phyloP scores from a whole-genome alignment of 495 filamentous ascomycete species.

The Neurospora sp. region DNA sequence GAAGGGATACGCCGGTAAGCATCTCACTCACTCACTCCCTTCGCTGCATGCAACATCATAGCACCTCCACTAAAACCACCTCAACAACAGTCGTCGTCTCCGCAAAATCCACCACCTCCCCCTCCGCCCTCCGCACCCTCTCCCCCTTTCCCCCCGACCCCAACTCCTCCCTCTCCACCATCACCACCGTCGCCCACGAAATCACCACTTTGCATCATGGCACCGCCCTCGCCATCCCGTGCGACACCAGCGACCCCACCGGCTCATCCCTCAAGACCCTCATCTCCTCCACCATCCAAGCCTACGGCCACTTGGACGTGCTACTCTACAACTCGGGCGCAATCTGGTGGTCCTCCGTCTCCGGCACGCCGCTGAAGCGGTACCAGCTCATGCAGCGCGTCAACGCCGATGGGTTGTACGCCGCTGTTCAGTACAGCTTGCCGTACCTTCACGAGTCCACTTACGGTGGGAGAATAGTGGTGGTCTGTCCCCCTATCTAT shows the following conservation, averaged over 20 bases:
- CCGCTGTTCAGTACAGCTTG: conserved; percentile 52
- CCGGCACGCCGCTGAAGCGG: conserved; percentile 63
- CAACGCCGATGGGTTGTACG: conserved; percentile 69
- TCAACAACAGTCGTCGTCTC: conserved; percentile 56
- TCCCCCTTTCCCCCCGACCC: conserved; percentile 68
- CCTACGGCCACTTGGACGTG: conserved; percentile 58
- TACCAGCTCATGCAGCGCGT: conserved; percentile 77
- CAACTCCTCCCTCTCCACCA: conserved; percentile 69
- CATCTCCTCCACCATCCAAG: conserved; percentile 49
- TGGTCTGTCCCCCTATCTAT: conserved; percentile 81
- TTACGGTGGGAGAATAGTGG: conserved; percentile 56
- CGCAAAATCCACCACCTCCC: conserved; percentile 67
- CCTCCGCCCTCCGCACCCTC: conserved; percentile 45
- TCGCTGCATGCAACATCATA: not conserved
- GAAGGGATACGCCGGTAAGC: conserved; percentile 57
- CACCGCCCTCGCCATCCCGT: conserved; percentile 52
- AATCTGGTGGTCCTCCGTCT: conserved; percentile 76
- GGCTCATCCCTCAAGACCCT: conserved; percentile 47
- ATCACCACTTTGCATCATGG: conserved; percentile 54
- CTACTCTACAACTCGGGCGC: conserved; percentile 79
- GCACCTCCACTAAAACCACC: not conserved
- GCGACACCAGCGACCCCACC: conserved; percentile 56
- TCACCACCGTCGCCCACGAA: conserved; percentile 74
- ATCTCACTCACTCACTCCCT: not conserved
- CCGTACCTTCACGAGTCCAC: conserved; percentile 40